A percentile compares a stretch with the other conserved stretches of the same genome.
Evolutionary conservation across 306 rosid species (phyloP).

Genomic region (Medicago truncatula): DNA sequence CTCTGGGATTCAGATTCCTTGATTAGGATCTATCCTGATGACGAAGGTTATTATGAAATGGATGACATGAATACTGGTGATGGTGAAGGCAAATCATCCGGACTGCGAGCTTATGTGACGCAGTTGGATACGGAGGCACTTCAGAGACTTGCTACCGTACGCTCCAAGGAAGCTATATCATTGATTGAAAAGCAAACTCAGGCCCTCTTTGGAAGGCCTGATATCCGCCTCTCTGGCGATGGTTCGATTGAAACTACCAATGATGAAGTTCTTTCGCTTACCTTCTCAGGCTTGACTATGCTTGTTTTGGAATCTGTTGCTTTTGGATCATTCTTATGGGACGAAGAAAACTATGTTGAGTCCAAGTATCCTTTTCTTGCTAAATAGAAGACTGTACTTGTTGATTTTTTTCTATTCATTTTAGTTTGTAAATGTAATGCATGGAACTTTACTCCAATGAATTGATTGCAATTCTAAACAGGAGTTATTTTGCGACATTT

Average conservation of each 20-base stretch:
- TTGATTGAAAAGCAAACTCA: slow-evolving; percentile 97
- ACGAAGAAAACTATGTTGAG: slow-evolving; percentile 81
- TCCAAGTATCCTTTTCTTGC: slow-evolving; percentile 74
- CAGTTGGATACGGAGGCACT: slow-evolving; percentile 84
- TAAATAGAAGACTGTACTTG: slow-evolving; percentile 42
- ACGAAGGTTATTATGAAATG: slow-evolving; percentile 44
- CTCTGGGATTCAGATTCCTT: slow-evolving; percentile 95
- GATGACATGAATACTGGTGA: slow-evolving; percentile 47
- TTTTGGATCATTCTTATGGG: slow-evolving; percentile 90
- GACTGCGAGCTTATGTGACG: slow-evolving; percentile 80
- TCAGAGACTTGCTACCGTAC: slow-evolving; percentile 83
- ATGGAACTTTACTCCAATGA: slow-evolving; percentile 17
- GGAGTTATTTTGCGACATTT: slow-evolving; percentile 12
- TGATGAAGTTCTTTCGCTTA: slow-evolving; percentile 67
- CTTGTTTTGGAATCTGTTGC: slow-evolving; percentile 86
- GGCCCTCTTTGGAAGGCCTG: slow-evolving; percentile 86
- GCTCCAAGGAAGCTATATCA: slow-evolving; percentile 91
- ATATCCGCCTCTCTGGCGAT: slow-evolving; percentile 62
- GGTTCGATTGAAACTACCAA: slow-evolving; percentile 74
- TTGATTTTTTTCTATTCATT: slow-evolving; percentile 15
- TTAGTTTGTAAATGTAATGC: slow-evolving; percentile 47
- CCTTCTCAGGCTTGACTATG: slow-evolving; percentile 79
- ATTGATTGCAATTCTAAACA: slow-evolving; percentile 30
- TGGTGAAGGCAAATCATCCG: slow-evolving; percentile 51
- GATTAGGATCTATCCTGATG: slow-evolving; percentile 63